Evolutionary conservation across 2,329 filamentous ascomycete genomes (phyloP).

Genomic region (Fusarium domesticum): DNA sequence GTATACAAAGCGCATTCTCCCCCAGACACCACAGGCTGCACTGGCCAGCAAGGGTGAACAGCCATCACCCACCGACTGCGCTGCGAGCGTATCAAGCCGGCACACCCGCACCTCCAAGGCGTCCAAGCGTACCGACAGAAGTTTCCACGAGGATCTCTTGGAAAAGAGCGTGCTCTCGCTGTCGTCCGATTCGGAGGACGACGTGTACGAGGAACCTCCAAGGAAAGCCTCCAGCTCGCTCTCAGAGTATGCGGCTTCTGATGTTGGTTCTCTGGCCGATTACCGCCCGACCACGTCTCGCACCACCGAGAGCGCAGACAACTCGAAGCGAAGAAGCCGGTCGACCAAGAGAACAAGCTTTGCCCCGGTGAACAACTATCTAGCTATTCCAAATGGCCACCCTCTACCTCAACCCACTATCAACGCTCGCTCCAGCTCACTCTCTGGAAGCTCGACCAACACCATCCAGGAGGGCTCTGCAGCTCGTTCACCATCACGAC

Average conservation of each 20-base stretch:
- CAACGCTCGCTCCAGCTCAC: conserved; percentile 24
- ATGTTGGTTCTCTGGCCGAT: conserved; percentile 22
- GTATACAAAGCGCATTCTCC: conserved; percentile 25
- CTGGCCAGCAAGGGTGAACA: conserved; percentile 24
- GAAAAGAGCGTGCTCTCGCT: conserved; percentile 55
- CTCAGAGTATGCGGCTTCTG: conserved; percentile 26
- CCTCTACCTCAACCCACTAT: conserved; percentile 11
- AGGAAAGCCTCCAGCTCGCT: conserved; percentile 27
- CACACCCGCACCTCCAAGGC: conserved; percentile 55
- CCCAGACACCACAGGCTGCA: conserved; percentile 22
- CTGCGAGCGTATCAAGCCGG: conserved; percentile 53
- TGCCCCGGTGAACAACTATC: conserved; percentile 40
- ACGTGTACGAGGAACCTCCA: conserved; percentile 25
- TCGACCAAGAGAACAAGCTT: conserved; percentile 42
- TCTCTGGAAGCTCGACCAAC: conserved; percentile 25
- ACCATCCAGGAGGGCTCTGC: conserved; percentile 24
- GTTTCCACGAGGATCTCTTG: conserved; percentile 50
- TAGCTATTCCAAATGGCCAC: conserved; percentile 37
- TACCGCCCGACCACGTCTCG: conserved; percentile 22
- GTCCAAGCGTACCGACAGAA: conserved; percentile 46
- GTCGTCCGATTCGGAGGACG: conserved; percentile 57
- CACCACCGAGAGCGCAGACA: conserved; percentile 26
- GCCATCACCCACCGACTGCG: conserved; percentile 40
- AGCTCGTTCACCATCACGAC: conserved; percentile 23
- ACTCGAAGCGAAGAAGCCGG: conserved; percentile 29